These are phyloP conservation scores for Hypoxylon sp. DNA, from an alignment of 2,329 filamentous ascomycete genomes.

Conservation along the genomic window DNA sequence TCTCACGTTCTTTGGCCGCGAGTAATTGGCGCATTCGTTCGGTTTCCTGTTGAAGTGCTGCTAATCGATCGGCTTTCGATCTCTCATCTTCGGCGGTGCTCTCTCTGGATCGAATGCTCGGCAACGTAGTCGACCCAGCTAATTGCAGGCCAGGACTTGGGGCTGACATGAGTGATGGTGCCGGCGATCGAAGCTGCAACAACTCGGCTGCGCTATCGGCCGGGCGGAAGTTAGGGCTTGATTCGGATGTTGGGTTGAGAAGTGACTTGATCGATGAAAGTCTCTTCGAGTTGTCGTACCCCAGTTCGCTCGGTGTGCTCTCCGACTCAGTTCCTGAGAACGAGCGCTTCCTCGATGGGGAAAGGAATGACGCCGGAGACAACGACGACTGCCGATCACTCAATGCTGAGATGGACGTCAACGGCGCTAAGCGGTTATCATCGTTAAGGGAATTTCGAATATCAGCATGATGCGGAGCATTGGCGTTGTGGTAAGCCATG, in stretches of 20 bases:
- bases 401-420: conserved; percentile 60
- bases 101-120: conserved; percentile 47
- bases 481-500: conserved; percentile 64
- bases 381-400: conserved; percentile 68
- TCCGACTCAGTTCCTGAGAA: conserved; percentile 72
- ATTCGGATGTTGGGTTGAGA: conserved; percentile 67
- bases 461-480: conserved; percentile 55
- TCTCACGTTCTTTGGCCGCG: conserved; percentile 78
- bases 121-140: conserved; percentile 48
- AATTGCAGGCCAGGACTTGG: conserved; percentile 58
- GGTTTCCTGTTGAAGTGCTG: conserved; percentile 77
- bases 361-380: conserved; percentile 71
- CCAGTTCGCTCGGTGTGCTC: conserved; percentile 54
- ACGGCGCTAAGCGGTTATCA: conserved; percentile 70
- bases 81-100: conserved; percentile 62
- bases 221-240: conserved; percentile 41
- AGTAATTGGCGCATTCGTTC: conserved; percentile 81
- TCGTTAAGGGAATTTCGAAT: conserved; percentile 61
- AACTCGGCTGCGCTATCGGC: conserved; percentile 57
- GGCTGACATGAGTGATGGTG: conserved; percentile 56
- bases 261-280: conserved; percentile 82
- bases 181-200: conserved; percentile 60
- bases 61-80: conserved; percentile 71
- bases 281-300: conserved; percentile 67
- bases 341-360: conserved; percentile 73